phyloP scores from a whole-genome alignment of 768 basidiomycete genomes.

The Suillus subalutaceus region DNA sequence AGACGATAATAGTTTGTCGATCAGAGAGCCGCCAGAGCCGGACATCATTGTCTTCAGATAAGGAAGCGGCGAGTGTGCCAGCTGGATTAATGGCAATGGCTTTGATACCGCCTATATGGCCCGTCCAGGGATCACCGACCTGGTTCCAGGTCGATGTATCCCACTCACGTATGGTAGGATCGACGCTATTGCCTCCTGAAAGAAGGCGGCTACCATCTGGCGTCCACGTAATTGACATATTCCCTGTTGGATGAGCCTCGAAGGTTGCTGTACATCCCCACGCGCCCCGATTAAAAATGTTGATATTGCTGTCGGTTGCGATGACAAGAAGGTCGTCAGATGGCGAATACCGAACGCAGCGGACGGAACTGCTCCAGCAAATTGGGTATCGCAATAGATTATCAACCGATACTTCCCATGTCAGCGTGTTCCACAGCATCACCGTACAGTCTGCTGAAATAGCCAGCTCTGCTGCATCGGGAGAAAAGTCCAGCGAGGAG shows the following conservation, averaged over 20 bases:
- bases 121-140: slow-evolving; percentile 1
- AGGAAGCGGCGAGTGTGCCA: not conserved
- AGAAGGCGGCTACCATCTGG: not conserved
- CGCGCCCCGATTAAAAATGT: not conserved
- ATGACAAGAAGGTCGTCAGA: not conserved
- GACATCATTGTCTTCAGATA: not conserved
- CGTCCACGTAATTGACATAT: not conserved
- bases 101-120: not conserved
- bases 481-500: not conserved
- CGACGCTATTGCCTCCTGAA: not conserved
- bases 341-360: not conserved
- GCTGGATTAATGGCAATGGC: not conserved
- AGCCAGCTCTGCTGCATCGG: not conserved
- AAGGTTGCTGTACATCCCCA: not conserved
- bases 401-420: not conserved
- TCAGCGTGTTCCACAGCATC: not conserved
- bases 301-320: not conserved
- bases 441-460: not conserved
- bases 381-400: too few relatives aligned
- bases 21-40: not conserved
- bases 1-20: not conserved
- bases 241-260: not conserved
- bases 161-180: not conserved
- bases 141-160: not conserved
- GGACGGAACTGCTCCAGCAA: not conserved